Base-by-base conservation (phyloP, 768 basidiomycete species). In the Ephemerocybe angulata region DNA sequence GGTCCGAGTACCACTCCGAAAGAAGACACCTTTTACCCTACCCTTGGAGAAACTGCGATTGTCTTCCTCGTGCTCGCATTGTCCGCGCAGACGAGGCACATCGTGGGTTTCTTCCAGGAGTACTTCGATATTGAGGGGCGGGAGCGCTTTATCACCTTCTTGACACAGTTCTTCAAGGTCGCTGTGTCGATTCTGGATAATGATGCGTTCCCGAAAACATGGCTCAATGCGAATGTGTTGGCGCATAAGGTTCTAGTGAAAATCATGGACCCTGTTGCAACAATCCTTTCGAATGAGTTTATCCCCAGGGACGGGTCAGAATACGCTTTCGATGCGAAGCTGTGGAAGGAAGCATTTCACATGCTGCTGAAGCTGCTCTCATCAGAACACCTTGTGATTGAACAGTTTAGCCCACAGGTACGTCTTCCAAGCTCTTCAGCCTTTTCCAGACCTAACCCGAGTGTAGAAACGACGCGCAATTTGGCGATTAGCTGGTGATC, bases 391-490 rank as follows among this genome's bases (percentile, higher is more conserved):
- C 79, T 98, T 17, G 85, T 92, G 15, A 93, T 98, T 46, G 96
- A 98, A 67, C 93, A 98, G 58, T 94, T 95, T 58, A 92, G 86
- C 63, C 91, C 94, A 1, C 96, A 96, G 81, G 92, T 89, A 55
- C 48, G 31, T 54, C 25, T 53, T 13, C n/a, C 28, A 28, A 4
- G n/a, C n/a, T n/a, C n/a, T n/a, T n/a, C n/a, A n/a, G n/a, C n/a
- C n/a, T n/a, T n/a, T n/a, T n/a, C n/a, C n/a, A n/a, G n/a, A n/a
- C n/a, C n/a, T n/a, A n/a, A n/a, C n/a, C n/a, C n/a, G n/a, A n/a
- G n/a, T n/a, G n/a, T n/a, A 97, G 91, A 93, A 93, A 85, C 89
- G 93, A 38, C 85, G 95, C 40, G 90, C 95, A 3, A 90, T 95
- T 10, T 98, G 95, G 95, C 83, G 92, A 33, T 82, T 98, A n/a